Evolutionary conservation across 2,329 filamentous ascomycete species (phyloP).

Genomic region (Penicillium sp.): DNA sequence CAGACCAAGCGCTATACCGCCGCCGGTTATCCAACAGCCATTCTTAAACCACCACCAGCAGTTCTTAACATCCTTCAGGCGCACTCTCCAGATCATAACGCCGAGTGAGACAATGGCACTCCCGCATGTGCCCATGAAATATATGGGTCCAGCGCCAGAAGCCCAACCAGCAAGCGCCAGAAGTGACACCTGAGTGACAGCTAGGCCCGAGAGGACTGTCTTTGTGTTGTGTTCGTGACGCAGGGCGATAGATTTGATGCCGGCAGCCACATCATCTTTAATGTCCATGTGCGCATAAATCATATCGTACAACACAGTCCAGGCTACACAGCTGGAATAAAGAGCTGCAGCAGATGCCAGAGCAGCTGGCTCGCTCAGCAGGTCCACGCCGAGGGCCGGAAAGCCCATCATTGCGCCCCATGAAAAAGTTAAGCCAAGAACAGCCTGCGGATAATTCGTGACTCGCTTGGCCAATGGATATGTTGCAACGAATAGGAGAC

Average conservation of each 20-base stretch:
- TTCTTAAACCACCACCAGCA: slow-evolving; percentile 65
- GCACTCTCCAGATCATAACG: slow-evolving; percentile 58
- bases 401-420: slow-evolving; percentile 50
- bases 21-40: slow-evolving; percentile 59
- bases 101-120: slow-evolving; percentile 52
- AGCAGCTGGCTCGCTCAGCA: slow-evolving; percentile 36
- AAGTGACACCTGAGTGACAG: slow-evolving; percentile 39
- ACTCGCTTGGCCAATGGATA: slow-evolving; percentile 53
- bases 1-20: slow-evolving; percentile 54
- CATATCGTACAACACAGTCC: slow-evolving; percentile 50
- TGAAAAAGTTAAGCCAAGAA: slow-evolving; percentile 50
- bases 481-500: slow-evolving; percentile 41
- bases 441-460: slow-evolving; percentile 51
- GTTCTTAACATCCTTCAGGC: slow-evolving; percentile 53
- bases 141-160: slow-evolving; percentile 55
- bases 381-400: slow-evolving; percentile 43
- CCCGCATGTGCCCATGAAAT: slow-evolving; percentile 56
- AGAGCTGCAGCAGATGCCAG: slow-evolving; percentile 38
- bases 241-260: slow-evolving; percentile 50
- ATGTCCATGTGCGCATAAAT: slow-evolving; percentile 53
- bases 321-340: slow-evolving; percentile 46
- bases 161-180: slow-evolving; percentile 42
- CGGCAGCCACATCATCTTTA: slow-evolving; percentile 47
- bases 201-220: slow-evolving; percentile 38
- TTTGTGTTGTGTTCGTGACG: slow-evolving; percentile 47